Conservation (phyloP, 192 early-diverging fungal genomes). For the Coemansia sp. region DNA sequence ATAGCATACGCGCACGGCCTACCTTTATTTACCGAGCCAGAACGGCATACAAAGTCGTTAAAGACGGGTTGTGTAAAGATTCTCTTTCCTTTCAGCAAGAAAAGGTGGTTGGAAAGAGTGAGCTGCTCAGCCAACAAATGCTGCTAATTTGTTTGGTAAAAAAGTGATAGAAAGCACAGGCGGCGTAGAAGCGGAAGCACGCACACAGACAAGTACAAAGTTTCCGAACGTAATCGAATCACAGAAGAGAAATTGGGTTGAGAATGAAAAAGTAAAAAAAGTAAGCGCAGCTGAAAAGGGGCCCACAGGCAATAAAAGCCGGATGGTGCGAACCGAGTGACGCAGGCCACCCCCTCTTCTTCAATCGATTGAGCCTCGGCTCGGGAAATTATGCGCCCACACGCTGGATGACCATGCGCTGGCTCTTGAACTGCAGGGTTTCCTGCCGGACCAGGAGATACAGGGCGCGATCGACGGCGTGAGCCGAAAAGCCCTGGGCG, state of each 20-base stretch:
- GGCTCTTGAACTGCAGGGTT: slow-evolving; percentile 75
- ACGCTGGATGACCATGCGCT: slow-evolving; percentile 61
- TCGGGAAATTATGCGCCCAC: slow-evolving; percentile 39
- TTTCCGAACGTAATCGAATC: background rate
- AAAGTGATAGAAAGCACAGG: too few relatives aligned
- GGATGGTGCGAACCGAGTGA: background rate
- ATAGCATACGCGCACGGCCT: background rate
- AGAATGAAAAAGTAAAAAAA: background rate
- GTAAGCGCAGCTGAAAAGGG: background rate
- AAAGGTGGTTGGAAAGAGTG: background rate
- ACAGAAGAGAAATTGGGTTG: background rate
- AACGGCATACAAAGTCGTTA: background rate
- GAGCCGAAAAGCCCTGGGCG: slow-evolving; percentile 50
- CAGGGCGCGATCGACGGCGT: slow-evolving; percentile 69
- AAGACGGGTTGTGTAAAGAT: background rate
- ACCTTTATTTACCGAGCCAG: background rate
- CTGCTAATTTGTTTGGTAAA: background rate
- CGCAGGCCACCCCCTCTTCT: too few relatives aligned
- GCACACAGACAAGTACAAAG: background rate
- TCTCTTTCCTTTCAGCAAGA: background rate
- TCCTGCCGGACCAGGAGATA: slow-evolving; percentile 80
- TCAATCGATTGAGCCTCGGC: background rate
- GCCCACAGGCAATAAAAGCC: background rate
- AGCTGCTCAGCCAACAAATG: background rate
- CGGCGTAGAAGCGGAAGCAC: background rate